These are phyloP conservation scores for Jamesozyma piceae DNA, from an alignment of 805 yeast genomes.

Conservation along the genomic window DNA sequence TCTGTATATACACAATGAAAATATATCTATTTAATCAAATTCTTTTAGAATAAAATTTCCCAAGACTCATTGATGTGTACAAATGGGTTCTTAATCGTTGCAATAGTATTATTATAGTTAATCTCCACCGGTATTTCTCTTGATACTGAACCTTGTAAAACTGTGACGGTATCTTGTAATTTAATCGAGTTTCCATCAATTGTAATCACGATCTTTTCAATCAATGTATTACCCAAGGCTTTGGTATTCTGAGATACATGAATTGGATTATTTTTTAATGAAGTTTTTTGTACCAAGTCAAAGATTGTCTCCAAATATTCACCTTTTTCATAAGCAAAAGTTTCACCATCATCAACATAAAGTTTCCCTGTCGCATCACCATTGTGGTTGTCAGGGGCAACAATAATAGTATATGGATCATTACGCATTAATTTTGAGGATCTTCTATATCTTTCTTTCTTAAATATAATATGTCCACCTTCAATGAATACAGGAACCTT, in stretches of 20 bases:
- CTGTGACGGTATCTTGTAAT: slow-evolving; percentile 10
- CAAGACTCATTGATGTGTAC: slow-evolving; percentile 41
- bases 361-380: slow-evolving; percentile 50
- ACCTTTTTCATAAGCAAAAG: slow-evolving; percentile 47
- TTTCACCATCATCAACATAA: slow-evolving; percentile 80
- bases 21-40: neutral
- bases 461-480: slow-evolving; percentile 69
- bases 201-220: slow-evolving; percentile 50
- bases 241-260: slow-evolving; percentile 20
- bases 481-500: slow-evolving; percentile 63
- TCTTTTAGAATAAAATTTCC: slow-evolving; percentile 36
- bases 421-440: slow-evolving; percentile 62
- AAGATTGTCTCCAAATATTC: slow-evolving; percentile 41
- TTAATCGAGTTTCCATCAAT: slow-evolving; percentile 22
- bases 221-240: slow-evolving; percentile 29
- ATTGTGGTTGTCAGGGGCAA: slow-evolving; percentile 40
- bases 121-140: slow-evolving; percentile 30
- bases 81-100: slow-evolving; percentile 41
- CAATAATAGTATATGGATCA: slow-evolving; percentile 73
- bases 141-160: slow-evolving; percentile 32
- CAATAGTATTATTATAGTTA: slow-evolving; percentile 11
- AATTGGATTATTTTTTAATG: slow-evolving; percentile 23
- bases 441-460: slow-evolving; percentile 69
- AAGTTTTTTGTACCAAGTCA: slow-evolving; percentile 26
- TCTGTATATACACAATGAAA: neutral